Base-by-base conservation (phyloP, 805 yeast genomes). In the Candida ulmi region DNA sequence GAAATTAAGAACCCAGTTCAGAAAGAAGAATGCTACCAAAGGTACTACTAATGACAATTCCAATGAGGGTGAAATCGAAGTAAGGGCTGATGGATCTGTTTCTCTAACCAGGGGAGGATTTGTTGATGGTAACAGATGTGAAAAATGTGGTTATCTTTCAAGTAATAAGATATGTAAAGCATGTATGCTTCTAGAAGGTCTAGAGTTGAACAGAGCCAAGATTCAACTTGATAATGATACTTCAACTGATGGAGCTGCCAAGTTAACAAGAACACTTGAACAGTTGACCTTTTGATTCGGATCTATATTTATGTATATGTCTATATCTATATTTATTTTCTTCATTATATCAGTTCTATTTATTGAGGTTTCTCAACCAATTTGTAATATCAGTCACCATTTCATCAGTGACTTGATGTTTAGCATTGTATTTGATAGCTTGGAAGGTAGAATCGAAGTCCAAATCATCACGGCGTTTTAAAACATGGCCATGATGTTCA, bases 151-250 rank as follows among this genome's bases (percentile, higher is more conserved):
- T 0, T 93, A 91, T 56, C 64, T 93, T 29, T 87, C 98, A 0
- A 83, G 90, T 47, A 93, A 93, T 58, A 72, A 66, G 53, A 75
- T 88, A 7, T 93, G 99, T 64, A 93, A 93, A 63, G 99, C 99
- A 1, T 93, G 99, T 61, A 74, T 84, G 39, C 65, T 93, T 23
- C 62, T 93, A 36, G 90, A 86, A 43, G 96, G 96, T 0, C 70
- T 93, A 40, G 93, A 90, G 51, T 68, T 75, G 38, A 79, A 75
- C 46, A 71, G 93, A 47, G 84, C 96, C 0, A 78, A 80, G 57
- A 54, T 85, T 3, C 44, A 61, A 2, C 53, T 88, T 4, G 88
- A 78, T 5, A 65, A 61, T 30, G 76, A 77, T 40, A 48, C 57
- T 2, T 63, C 78, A 1, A 63, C 67, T 0, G 78, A 72, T 30